Conservation (phyloP, 352 stramenopile species). For the Stephanocyclus meneghinianus region DNA sequence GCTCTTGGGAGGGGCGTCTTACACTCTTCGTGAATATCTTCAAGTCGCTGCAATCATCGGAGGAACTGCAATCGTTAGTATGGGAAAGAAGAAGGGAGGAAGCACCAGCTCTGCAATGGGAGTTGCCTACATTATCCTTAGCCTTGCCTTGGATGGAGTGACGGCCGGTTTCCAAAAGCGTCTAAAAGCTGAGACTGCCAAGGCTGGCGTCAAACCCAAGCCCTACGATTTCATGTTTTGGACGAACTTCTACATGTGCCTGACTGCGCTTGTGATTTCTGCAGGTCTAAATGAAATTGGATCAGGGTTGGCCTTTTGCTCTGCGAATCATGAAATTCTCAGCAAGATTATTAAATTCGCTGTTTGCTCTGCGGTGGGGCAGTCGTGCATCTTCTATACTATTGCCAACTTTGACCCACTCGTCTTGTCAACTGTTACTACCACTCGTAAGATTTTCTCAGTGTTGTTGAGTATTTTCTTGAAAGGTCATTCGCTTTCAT, state of each 20-base stretch:
- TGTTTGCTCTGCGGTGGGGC: constrained; percentile 90
- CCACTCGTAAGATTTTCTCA: constrained; percentile 98
- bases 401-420: constrained; percentile 98
- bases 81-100: constrained; percentile 74
- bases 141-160: constrained; percentile 83
- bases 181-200: constrained; percentile 81
- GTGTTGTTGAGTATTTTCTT: constrained; percentile 97
- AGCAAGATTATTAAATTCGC: constrained; percentile 89
- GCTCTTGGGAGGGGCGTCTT: constrained; percentile 87
- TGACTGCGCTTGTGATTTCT: constrained; percentile 82
- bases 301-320: constrained; percentile 79
- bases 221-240: constrained; percentile 90
- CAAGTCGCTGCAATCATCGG: constrained; percentile 74
- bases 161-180: constrained; percentile 94
- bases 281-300: constrained; percentile 75
- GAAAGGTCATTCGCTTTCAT: constrained; percentile 92
- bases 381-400: constrained; percentile 94
- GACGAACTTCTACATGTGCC: constrained; percentile 85
- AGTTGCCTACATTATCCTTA: constrained; percentile 81
- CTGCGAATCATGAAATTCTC: constrained; percentile 83
- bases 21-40: constrained; percentile 74
- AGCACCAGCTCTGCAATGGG: constrained; percentile 65
- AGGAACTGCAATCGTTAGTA: constrained; percentile 73
- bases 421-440: constrained; percentile 97
- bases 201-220: constrained; percentile 82